Conservation (phyloP, 176 grass and related monocot genomes). For the Avena eriantha region DNA sequence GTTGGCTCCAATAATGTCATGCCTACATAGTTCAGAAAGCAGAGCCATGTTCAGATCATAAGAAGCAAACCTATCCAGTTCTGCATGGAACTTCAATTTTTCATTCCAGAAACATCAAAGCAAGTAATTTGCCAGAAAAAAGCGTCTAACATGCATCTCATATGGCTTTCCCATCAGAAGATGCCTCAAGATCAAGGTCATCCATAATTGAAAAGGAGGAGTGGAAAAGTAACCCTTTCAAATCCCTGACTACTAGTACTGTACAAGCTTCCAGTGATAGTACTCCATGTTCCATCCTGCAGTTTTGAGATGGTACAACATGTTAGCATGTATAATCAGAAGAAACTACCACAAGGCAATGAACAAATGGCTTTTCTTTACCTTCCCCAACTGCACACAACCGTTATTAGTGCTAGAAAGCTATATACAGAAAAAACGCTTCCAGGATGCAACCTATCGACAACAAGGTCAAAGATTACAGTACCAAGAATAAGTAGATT, state of each 20-base stretch:
- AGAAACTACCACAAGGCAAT: slow-evolving; percentile 73
- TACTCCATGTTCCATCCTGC: slow-evolving; percentile 90
- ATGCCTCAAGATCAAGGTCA: slow-evolving; percentile 67
- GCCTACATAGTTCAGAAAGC: slow-evolving; percentile 58
- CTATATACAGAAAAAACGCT: slow-evolving; percentile 66
- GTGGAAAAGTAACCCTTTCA: slow-evolving; percentile 74
- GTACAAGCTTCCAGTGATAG: slow-evolving; percentile 76
- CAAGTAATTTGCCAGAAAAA: too few species aligned
- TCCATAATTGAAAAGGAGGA: slow-evolving; percentile 91
- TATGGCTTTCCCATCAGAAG: slow-evolving; percentile 61
- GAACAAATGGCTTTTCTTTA: slow-evolving; percentile 66
- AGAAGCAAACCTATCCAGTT: background rate
- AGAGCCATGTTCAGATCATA: slow-evolving; percentile 34
- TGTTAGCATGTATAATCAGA: slow-evolving; percentile 4
- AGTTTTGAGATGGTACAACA: slow-evolving; percentile 18
- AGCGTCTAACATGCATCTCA: too few species aligned
- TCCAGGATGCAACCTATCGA: slow-evolving; percentile 61
- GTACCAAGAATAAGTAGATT: slow-evolving; percentile 50
- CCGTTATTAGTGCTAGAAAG: slow-evolving; percentile 75
- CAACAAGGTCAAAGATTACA: slow-evolving; percentile 55
- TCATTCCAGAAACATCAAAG: too few species aligned
- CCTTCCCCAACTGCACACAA: slow-evolving; percentile 86
- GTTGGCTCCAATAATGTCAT: slow-evolving; percentile 77
- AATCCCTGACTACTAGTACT: slow-evolving; percentile 64
- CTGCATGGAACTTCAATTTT: too few species aligned